Base-by-base conservation (phyloP, 345 rosid species). In the Populus deltoides region DNA sequence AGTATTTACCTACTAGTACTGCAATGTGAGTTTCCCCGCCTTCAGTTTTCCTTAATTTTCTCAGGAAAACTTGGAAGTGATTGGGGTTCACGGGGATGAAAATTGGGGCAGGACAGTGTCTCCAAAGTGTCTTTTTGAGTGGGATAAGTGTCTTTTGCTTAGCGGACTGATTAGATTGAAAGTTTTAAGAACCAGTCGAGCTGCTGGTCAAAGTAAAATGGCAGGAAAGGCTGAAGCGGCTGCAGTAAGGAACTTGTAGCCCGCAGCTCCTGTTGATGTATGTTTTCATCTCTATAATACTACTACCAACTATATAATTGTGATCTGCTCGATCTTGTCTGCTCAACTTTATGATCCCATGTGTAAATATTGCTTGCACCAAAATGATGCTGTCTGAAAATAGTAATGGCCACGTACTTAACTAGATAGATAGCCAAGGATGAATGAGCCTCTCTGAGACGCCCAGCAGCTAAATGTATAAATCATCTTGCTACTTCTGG, bases 221-320 rank as follows among this genome's bases (percentile, higher is more conserved):
- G 16, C 51, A 47, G 51, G 51, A 15, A 55, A 59, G 62, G 90
- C 89, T 90, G 95, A 90, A 90, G 97, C 84, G 97, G 92, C 85
- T 83, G 90, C 91, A 88, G 31, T 69, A 70, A 27, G 11, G 49
- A 61, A 29, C 51, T 24, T 89, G 95, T 85, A 82, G 91, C 95
- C 98, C 95, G 93, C 97, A 92, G 94, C 90, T 80, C 83, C 59
- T 73, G 53, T 80, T 73, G 45, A 36, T 41, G 63, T 61, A 70
- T 36, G 59, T 67, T 22, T 72, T n/a, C 5, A 35, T 41, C 73
- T 43, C 25, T 7, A 15, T 73, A 22, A 22, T 72, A 22, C 49
- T 22, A 53, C 27, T 55, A 17, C 33, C 59, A 7, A 1, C 33
- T 73, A 15, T 45, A 15, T 11, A 16, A 24, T 70, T 39, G 24